phyloP scores from a whole-genome alignment of 108 stramenopile species.

The Cyclostephanos invisitatus region DNA sequence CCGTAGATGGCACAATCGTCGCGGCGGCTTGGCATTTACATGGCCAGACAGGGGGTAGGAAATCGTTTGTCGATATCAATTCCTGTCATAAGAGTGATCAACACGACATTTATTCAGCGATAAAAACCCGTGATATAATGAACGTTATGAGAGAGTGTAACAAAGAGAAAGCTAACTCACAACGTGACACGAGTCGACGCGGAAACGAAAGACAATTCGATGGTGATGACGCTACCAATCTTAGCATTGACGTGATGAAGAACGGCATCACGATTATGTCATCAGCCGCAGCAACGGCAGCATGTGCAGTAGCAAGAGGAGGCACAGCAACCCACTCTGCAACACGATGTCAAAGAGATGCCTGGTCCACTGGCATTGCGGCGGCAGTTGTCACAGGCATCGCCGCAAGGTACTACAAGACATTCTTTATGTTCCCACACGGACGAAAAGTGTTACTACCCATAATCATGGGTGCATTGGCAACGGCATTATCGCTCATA shows the following conservation, averaged over 20 bases:
- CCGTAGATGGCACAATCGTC: constrained; percentile 17
- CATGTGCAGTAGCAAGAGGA: not conserved
- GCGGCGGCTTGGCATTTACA: constrained; percentile 35
- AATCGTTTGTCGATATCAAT: constrained; percentile 1
- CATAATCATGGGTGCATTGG: constrained; percentile 23
- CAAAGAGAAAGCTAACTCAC: not conserved
- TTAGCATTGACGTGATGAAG: not conserved
- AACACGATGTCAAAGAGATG: constrained; percentile 8
- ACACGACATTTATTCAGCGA: constrained; percentile 17
- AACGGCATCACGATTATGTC: not conserved
- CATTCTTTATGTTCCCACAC: constrained; percentile 42
- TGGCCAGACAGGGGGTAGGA: constrained; percentile 32
- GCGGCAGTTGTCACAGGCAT: constrained; percentile 34
- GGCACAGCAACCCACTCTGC: not conserved
- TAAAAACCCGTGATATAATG: constrained; percentile 25
- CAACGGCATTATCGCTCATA: constrained; percentile 20
- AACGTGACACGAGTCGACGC: not conserved
- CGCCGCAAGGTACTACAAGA: constrained; percentile 33
- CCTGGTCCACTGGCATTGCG: constrained; percentile 38
- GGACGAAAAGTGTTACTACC: constrained; percentile 31
- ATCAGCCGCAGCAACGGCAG: not conserved
- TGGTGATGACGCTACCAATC: not conserved
- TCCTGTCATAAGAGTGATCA: not conserved
- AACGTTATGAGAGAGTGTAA: constrained; percentile 2
- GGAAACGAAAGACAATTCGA: not conserved